A percentile compares a stretch with the other conserved stretches of the same genome.
Evolutionary conservation across 306 rosid species (phyloP).

Genomic region (Acacia confusa): DNA sequence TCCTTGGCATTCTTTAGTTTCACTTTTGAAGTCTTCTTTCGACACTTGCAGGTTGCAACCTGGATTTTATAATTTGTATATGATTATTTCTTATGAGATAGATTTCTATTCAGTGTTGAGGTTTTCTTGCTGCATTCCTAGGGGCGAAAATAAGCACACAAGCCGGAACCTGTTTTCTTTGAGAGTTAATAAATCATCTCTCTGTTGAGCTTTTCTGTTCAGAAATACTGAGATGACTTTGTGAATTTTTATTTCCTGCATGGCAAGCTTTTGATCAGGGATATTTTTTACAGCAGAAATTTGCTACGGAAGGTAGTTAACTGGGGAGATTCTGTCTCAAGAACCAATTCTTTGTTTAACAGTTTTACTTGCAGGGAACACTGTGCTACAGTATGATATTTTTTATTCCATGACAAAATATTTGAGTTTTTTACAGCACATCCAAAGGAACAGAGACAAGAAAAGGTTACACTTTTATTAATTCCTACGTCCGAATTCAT

Average conservation of each 20-base stretch:
- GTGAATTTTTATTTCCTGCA: not conserved
- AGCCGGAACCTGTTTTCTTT: not conserved
- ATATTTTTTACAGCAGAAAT: not conserved
- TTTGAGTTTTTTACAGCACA: not conserved
- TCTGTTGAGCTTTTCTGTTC: not conserved
- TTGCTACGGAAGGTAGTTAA: not conserved
- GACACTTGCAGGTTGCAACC: not conserved
- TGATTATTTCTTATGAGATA: not conserved
- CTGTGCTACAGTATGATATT: not conserved
- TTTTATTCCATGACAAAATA: slow-evolving; percentile 4
- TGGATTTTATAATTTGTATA: slow-evolving; percentile 1
- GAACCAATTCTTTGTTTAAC: not conserved
- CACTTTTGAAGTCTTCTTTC: not conserved
- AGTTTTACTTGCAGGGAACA: not conserved
- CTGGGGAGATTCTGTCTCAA: not conserved
- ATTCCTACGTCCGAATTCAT: not conserved
- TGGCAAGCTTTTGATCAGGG: slow-evolving; percentile 13
- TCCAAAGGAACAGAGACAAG: not conserved
- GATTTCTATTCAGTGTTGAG: not conserved
- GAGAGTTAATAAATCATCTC: not conserved
- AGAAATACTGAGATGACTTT: not conserved
- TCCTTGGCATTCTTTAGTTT: slow-evolving; percentile 6
- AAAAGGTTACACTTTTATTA: not conserved
- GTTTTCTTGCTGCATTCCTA: not conserved
- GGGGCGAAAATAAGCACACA: not conserved